phyloP scores from a whole-genome alignment of 805 yeast genomes.

The Pichia californica region DNA sequence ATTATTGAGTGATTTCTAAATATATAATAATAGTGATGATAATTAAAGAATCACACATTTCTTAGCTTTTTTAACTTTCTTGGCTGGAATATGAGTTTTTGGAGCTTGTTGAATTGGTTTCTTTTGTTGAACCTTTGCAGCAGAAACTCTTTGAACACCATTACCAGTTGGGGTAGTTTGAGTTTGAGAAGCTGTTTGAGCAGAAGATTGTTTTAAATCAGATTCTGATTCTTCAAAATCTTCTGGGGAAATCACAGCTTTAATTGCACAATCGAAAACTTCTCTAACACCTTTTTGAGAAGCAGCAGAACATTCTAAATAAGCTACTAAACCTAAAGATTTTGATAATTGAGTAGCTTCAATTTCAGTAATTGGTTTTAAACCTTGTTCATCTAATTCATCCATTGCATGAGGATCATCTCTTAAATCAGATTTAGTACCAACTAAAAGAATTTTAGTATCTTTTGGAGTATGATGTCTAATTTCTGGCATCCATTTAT shows the following conservation, averaged over 20 bases:
- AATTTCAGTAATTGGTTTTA: conserved; percentile 51
- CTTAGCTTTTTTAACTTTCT: conserved; percentile 36
- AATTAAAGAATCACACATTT: conserved; percentile 41
- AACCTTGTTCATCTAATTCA: conserved; percentile 55
- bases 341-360: conserved; percentile 66
- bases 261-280: conserved; percentile 77
- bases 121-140: background rate
- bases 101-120: conserved; percentile 3
- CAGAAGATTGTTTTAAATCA: background rate
- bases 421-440: conserved; percentile 84
- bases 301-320: conserved; percentile 86
- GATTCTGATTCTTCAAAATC: conserved; percentile 11
- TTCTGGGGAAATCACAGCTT: conserved; percentile 56
- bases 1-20: too few species aligned
- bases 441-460: conserved; percentile 65
- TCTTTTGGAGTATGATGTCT: conserved; percentile 74
- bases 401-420: conserved; percentile 73
- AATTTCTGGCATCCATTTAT: conserved; percentile 84
- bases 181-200: background rate
- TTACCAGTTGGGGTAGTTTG: background rate
- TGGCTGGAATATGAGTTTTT: conserved; percentile 10
- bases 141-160: background rate
- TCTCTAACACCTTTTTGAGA: conserved; percentile 82
- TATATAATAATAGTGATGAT: background rate
- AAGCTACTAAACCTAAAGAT: conserved; percentile 65